These are phyloP conservation scores for Gossypium thurberi DNA, from an alignment of 345 rosid genomes.

Conservation along the genomic window DNA sequence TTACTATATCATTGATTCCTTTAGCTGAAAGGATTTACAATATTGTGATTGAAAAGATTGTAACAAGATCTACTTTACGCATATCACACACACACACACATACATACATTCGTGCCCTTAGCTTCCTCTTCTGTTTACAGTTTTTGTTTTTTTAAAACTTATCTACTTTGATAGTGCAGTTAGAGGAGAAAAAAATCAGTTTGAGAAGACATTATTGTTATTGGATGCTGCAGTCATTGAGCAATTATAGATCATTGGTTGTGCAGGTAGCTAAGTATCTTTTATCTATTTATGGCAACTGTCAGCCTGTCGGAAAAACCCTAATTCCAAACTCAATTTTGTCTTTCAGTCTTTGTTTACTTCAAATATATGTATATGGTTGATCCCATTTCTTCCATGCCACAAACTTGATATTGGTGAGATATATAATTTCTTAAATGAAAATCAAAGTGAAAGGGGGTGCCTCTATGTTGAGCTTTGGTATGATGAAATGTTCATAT, in stretches of 20 bases:
- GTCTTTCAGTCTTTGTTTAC: too few relatives aligned
- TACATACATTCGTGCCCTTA: not conserved
- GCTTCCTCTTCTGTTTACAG: not conserved
- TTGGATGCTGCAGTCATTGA: constrained; percentile 7
- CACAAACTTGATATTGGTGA: too few relatives aligned
- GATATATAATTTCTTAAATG: too few relatives aligned
- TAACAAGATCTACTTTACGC: not conserved
- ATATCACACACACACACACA: too few relatives aligned
- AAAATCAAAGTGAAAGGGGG: too few relatives aligned
- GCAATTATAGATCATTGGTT: not conserved
- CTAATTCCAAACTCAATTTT: too few relatives aligned
- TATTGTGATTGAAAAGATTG: not conserved
- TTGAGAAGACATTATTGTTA: constrained; percentile 3
- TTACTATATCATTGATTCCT: not conserved
- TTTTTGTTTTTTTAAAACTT: not conserved
- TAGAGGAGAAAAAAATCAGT: not conserved
- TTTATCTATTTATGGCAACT: not conserved
- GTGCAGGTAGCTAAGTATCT: not conserved
- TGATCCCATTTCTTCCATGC: too few relatives aligned
- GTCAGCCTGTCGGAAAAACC: not conserved
- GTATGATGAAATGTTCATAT: too few relatives aligned
- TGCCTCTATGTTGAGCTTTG: too few relatives aligned
- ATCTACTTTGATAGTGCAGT: constrained; percentile 4
- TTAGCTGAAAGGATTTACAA: not conserved
- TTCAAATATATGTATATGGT: too few relatives aligned